Base-by-base conservation (phyloP, 306 rosid genomes). In the Hylodesmum podocarpum region DNA sequence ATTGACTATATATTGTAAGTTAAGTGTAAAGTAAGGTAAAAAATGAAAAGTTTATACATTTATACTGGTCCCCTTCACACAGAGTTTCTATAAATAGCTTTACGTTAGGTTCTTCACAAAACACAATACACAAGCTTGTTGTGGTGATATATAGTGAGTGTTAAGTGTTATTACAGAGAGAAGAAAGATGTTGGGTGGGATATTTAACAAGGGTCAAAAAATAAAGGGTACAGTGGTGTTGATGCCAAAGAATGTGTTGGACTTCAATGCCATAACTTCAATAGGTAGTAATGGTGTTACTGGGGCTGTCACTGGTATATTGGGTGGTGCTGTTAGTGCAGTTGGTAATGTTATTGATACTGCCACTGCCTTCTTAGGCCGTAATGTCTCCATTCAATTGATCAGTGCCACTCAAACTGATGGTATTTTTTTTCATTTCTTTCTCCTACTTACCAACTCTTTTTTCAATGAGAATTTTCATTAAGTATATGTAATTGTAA, bases 141-240 rank as follows among this genome's bases (percentile, higher is more conserved):
- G 4, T 18, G 37, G 6, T 3, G 37, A 1, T 33, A 3, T 3
- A 33, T 33, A 33, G 37, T 33, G n/a, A n/a, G n/a, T n/a, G 14
- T 19, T 51, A 1, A 7, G 59, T 51, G 58, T 21, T 19, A 19
- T 33, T 8, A 6, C 2, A 44, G 1, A 3, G 15, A 22, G 29
- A 0, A 54, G 10, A 0, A 34, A 33, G 68, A 62, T 83, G 81
- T 41, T 62, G 2, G 31, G 53, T 59, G 53, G 57, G 0, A 13
- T 79, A 6, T 66, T 22, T 4, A 39, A 76, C 12, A 77, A 10
- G 8, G 29, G 70, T 1, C 40, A 49, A 2, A 80, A 84, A 63
- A 77, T 84, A 3, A 80, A 80, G 53, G 87, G 87, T 0, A 84
- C 83, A 0, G 83, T 80, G 59, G 83, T 84, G 70, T 72, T 84